Conservation (phyloP, 192 early-diverging fungal species). For the Polychytrium aggregatum region DNA sequence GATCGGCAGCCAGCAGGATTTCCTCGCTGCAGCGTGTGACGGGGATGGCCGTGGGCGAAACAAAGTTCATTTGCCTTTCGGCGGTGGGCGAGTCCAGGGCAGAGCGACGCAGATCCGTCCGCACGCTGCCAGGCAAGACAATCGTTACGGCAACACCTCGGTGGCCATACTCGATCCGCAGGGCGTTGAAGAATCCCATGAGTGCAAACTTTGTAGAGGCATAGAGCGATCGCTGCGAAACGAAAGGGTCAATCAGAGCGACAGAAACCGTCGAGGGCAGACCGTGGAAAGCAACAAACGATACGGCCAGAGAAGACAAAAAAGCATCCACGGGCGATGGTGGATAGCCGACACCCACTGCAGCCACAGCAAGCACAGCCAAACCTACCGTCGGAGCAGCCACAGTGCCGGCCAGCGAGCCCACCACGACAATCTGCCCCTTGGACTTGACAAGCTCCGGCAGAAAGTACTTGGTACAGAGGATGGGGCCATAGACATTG, state of each 20-base stretch:
- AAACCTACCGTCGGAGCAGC: constrained; percentile 52
- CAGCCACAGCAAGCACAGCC: too few relatives aligned
- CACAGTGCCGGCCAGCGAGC: constrained; percentile 60
- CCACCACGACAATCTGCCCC: constrained; percentile 57
- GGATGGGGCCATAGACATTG: constrained; percentile 20
- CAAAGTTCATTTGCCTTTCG: constrained; percentile 41
- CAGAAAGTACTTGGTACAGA: constrained; percentile 15
- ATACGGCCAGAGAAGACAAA: neutral
- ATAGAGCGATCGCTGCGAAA: constrained; percentile 49
- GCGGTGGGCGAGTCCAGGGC: constrained; percentile 44
- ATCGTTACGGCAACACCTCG: constrained; percentile 54
- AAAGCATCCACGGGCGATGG: neutral
- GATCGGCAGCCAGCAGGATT: constrained; percentile 51
- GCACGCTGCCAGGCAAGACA: constrained; percentile 63
- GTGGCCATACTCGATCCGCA: constrained; percentile 61
- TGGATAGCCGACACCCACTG: neutral
- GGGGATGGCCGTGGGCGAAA: constrained; percentile 20
- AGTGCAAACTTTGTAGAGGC: constrained; percentile 70
- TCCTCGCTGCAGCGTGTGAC: constrained; percentile 44
- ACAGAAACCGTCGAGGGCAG: too few relatives aligned
- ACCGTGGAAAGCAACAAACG: neutral
- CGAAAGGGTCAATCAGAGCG: neutral
- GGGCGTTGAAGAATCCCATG: constrained; percentile 67
- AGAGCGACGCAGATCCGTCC: constrained; percentile 54
- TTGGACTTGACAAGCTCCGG: constrained; percentile 9